phyloP scores from a whole-genome alignment of 2,329 filamentous ascomycete species.

The Alternaria arbusti region DNA sequence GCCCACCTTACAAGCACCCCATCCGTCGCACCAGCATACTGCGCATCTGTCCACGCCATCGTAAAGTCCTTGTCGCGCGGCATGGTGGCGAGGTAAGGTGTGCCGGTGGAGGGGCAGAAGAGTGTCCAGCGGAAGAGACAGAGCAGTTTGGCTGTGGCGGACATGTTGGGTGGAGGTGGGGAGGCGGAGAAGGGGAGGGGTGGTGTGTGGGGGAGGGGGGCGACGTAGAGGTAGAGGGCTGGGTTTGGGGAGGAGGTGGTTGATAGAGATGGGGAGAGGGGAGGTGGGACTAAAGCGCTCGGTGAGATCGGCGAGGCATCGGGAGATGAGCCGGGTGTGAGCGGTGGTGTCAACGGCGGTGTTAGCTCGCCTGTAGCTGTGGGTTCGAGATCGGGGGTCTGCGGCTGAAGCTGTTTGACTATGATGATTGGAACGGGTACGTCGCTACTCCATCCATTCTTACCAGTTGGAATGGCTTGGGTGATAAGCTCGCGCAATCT shows the following conservation, averaged over 20 bases:
- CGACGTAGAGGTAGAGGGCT: neutral
- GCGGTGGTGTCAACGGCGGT: neutral
- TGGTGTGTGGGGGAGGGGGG: conserved; percentile 19
- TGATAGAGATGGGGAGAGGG: conserved; percentile 10
- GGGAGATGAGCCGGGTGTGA: neutral
- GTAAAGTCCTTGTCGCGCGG: conserved; percentile 30
- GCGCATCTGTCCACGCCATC: conserved; percentile 27
- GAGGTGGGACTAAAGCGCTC: conserved; percentile 2
- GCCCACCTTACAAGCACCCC: conserved; percentile 24
- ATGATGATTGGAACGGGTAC: conserved; percentile 15
- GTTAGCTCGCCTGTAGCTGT: neutral
- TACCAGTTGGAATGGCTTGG: conserved; percentile 22
- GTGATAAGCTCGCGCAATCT: conserved; percentile 22
- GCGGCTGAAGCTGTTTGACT: neutral
- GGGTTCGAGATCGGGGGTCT: neutral
- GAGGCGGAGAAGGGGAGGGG: conserved; percentile 11
- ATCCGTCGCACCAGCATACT: conserved; percentile 16
- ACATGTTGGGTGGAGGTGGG: conserved; percentile 30
- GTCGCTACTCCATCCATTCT: conserved; percentile 19
- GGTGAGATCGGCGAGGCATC: conserved; percentile 18
- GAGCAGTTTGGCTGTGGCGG: conserved; percentile 25
- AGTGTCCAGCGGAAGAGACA: conserved; percentile 38
- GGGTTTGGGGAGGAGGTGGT: neutral
- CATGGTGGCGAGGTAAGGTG: conserved; percentile 14
- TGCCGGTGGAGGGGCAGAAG: conserved; percentile 20